phyloP scores from a whole-genome alignment of 2,329 filamentous ascomycete genomes.

The Boeremia exigua region DNA sequence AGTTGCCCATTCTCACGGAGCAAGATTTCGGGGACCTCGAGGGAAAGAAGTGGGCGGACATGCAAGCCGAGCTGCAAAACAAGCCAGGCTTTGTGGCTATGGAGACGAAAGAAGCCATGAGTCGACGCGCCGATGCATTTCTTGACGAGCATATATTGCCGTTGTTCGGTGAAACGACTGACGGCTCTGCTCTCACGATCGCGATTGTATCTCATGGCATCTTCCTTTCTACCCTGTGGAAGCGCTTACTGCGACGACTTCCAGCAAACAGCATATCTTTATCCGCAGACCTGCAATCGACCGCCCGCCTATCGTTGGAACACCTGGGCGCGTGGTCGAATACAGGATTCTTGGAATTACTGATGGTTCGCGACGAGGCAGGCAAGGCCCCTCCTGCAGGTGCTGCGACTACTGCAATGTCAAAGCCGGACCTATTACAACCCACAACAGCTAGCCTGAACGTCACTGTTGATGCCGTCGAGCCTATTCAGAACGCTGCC shows the following conservation, averaged over 20 bases:
- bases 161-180: slow-evolving; percentile 51
- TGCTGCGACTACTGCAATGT: neutral
- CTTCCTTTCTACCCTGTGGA: slow-evolving; percentile 73
- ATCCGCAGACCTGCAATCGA: slow-evolving; percentile 50
- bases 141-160: slow-evolving; percentile 68
- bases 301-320: slow-evolving; percentile 53
- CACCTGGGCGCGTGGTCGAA: slow-evolving; percentile 68
- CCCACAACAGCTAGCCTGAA: neutral
- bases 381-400: neutral
- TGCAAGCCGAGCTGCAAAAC: slow-evolving; percentile 49
- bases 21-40: slow-evolving; percentile 77
- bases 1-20: slow-evolving; percentile 63
- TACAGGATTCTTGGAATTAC: slow-evolving; percentile 65
- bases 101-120: slow-evolving; percentile 74
- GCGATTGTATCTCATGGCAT: slow-evolving; percentile 84
- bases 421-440: neutral
- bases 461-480: neutral
- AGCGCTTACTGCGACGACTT: slow-evolving; percentile 65
- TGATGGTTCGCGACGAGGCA: slow-evolving; percentile 29
- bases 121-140: slow-evolving; percentile 67
- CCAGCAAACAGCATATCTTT: slow-evolving; percentile 54
- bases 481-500: neutral
- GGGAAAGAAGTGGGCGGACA: slow-evolving; percentile 62
- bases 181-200: slow-evolving; percentile 52
- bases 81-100: slow-evolving; percentile 60